Percentiles rank a stretch among this genome's conserved stretches.
Conservation (phyloP, 2,329 filamentous ascomycete species). For the Calonectria pseudoreteaudii region DNA sequence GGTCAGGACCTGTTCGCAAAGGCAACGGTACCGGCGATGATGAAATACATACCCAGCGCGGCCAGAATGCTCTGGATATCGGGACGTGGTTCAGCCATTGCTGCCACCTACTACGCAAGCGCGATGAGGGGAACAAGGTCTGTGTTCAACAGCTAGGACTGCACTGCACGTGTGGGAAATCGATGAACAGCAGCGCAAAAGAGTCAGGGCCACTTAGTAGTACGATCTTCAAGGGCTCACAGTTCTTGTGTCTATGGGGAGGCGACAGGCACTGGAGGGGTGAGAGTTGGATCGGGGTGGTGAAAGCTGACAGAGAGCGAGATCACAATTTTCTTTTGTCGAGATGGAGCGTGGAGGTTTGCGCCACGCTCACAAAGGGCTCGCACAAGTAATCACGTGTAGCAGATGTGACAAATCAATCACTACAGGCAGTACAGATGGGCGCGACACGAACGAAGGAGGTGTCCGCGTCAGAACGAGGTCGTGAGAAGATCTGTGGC, state of each 20-base stretch:
- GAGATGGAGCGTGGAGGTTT: conserved; percentile 28
- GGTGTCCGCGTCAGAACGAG: conserved; percentile 29
- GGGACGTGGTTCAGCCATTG: conserved; percentile 43
- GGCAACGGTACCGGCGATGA: conserved; percentile 13
- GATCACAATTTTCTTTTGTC: conserved; percentile 37
- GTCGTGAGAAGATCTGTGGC: conserved; percentile 31
- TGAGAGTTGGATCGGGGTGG: conserved; percentile 17
- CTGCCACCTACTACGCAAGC: conserved; percentile 25
- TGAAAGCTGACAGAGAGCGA: conserved; percentile 22
- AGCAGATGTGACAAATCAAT: conserved; percentile 26
- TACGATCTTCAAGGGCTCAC: neutral
- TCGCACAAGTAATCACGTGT: conserved; percentile 32
- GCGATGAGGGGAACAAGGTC: conserved; percentile 6
- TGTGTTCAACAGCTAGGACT: conserved; percentile 10
- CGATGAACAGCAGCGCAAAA: conserved; percentile 2
- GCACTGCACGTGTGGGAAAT: conserved; percentile 25
- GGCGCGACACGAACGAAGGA: conserved; percentile 25
- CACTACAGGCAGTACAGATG: conserved; percentile 28
- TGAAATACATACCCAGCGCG: conserved; percentile 56
- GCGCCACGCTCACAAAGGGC: conserved; percentile 33
- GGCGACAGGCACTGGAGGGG: conserved; percentile 16
- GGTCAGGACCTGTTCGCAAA: conserved; percentile 33
- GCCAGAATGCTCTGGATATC: conserved; percentile 59
- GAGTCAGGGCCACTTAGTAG: neutral
- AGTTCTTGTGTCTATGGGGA: neutral